Evolutionary conservation across 2,329 filamentous ascomycete genomes (phyloP), one percentile per base, ranked within the genome.

Genomic region (Leptosphaerulina australis): DNA sequence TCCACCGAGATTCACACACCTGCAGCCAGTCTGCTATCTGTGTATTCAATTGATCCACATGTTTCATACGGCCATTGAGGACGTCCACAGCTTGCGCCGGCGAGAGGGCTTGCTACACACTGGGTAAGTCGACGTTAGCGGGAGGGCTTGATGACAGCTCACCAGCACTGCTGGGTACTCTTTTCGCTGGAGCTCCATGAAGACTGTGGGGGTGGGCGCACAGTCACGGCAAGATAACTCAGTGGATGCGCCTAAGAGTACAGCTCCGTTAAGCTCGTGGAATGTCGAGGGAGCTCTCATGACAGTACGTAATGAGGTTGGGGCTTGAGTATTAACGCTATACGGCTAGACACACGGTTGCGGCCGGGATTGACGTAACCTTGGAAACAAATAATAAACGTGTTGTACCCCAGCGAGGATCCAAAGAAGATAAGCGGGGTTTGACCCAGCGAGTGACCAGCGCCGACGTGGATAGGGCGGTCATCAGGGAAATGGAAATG

Each of bases 1-100:
- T 37, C 26, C 24, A 21, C 11, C 48, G 37, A 25, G 35, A 6
- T 20, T 20, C 76, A 75, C 68, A n/a, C 85, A 96, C 92, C 87
- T 93, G 88, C 56, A 99, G 83, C 91, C 93, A 99, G 77, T 97
- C 93, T 73, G 93, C 93, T 67, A 99, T 90, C 71, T 97, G 91
- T 63, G 80, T 76, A 75, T 99, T 97, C 76, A 96, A 78, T 73
- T 87, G 91, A 66, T 83, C 84, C 70, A 97, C 93, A 74, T 91
- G 84, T 74, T 88, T 89, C 63, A 97, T 84, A 67, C 94, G 90
- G 64, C 97, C 92, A 74, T 87, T 88, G 65, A 97, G 83, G 52
- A 91, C 83, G 45, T 84, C 82, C 29, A 91, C 89, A 53, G 94
- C 92, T 77, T 94, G 90, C 62, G 77, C 77, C 20, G 94, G 93